phyloP scores from a whole-genome alignment of 768 basidiomycete genomes.

The Boletus bicolor region DNA sequence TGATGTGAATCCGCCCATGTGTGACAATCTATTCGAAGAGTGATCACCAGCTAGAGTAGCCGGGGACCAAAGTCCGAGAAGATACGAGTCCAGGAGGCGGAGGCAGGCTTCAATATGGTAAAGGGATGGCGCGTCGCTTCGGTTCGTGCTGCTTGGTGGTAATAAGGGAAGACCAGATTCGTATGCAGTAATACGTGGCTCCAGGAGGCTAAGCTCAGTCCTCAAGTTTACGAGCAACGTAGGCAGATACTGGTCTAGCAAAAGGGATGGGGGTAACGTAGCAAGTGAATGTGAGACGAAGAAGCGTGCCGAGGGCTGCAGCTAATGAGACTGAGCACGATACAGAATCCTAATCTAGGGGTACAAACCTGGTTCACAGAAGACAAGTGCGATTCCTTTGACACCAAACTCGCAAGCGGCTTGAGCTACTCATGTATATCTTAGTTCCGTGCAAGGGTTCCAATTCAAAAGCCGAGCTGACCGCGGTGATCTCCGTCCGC shows the following conservation, averaged over 20 bases:
- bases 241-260: conserved; percentile 33
- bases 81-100: conserved; percentile 57
- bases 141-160: conserved; percentile 22
- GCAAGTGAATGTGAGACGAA: conserved; percentile 51
- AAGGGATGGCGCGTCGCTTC: conserved; percentile 34
- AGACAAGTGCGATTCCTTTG: conserved; percentile 33
- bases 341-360: not conserved
- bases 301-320: conserved; percentile 52
- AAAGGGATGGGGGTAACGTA: conserved; percentile 43
- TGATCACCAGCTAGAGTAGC: conserved; percentile 12
- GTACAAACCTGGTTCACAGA: conserved; percentile 18
- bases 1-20: conserved; percentile 35
- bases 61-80: conserved; percentile 55
- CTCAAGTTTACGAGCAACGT: conserved; percentile 32
- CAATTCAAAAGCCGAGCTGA: conserved; percentile 32
- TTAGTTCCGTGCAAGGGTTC: conserved; percentile 4
- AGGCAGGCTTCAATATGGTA: conserved; percentile 54
- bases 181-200: conserved; percentile 38
- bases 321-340: conserved; percentile 5
- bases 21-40: conserved; percentile 6
- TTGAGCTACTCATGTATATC: conserved; percentile 28
- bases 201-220: conserved; percentile 39
- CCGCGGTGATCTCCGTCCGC: conserved; percentile 56
- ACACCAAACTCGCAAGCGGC: conserved; percentile 34
- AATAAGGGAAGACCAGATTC: conserved; percentile 39